Conservation (phyloP, 208 protist species). For the Acanthamoeba triangularis region DNA sequence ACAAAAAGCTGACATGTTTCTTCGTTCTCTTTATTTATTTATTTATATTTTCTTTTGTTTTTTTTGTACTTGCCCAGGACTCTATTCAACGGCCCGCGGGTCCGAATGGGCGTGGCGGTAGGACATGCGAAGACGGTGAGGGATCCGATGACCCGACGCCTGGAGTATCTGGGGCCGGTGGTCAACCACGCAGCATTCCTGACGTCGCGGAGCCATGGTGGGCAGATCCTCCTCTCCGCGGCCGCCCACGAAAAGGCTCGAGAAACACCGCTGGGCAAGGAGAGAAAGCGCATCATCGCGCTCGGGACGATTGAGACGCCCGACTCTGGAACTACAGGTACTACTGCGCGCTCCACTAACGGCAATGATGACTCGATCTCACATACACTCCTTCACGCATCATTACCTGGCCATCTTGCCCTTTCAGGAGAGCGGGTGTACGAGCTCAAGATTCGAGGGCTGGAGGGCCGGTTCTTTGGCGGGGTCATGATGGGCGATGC, state of each 20-base stretch:
- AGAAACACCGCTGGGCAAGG: not conserved
- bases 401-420: not conserved
- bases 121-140: not conserved
- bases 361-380: not conserved
- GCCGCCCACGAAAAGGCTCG: not conserved
- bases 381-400: not conserved
- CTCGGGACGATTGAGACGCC: not conserved
- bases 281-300: constrained; percentile 5
- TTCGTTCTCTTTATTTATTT: not conserved
- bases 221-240: constrained; percentile 3
- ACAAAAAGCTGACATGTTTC: not conserved
- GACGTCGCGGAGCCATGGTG: constrained; percentile 13
- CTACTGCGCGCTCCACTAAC: not conserved
- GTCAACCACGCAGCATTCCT: constrained; percentile 21
- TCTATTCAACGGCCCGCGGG: not conserved
- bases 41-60: not conserved
- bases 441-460: not conserved
- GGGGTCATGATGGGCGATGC: not conserved
- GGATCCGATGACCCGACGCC: constrained; percentile 29
- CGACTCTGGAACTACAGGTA: not conserved
- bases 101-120: constrained; percentile 5
- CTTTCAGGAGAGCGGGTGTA: not conserved
- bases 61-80: not conserved
- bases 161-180: constrained; percentile 30
- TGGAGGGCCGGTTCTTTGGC: constrained; percentile 16